Base-by-base conservation (phyloP, 768 basidiomycete genomes). In the Lactifluus echinatus region DNA sequence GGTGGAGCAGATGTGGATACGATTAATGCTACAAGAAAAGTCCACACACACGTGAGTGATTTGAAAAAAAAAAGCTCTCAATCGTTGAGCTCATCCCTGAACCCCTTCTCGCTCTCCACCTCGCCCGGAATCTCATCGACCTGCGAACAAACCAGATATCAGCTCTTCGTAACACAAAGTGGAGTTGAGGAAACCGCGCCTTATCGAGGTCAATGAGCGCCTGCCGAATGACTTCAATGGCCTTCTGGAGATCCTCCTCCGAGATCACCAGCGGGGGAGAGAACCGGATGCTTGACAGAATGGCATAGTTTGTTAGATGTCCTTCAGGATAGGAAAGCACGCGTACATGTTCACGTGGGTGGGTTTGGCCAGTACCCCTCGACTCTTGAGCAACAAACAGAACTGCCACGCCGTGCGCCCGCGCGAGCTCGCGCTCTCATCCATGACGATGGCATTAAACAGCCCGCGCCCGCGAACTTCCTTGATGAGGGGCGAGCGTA, bases 331-430 rank as follows among this genome's bases (percentile, higher is more conserved):
- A 34, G 14, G 12, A 28, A 45, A 36, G 21, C 8, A 11, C 7
- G 76, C 91, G 65, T 65, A 94, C 92, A 90, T 92, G 71, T 95
- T 95, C 26, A 85, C 81, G 66, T 96, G 93, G 0, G 95, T 97
- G 12, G 96, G 94, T 77, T 99, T 98, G 28, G 94, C 95, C 61
- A 99, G 74, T 54, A 97, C 80, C 4, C 93, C 93, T 45, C 89
- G 80, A 64, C 84, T 85, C 84, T 94, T 95, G 70, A 98, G 72
- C 66, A 97, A 70, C 67, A 98, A 68, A 72, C 96, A 98, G 52
- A 98, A 76, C 69, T 98, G 91, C 96, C 95, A 99, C 4, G 94
- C 96, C 1, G 89, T 85, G 50, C 92, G 75, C 15, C 89, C 86
- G 71, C 81, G 87, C 46, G 61, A 70, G 65, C 87, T 91, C 74